Base-by-base conservation (phyloP, 352 stramenopile genomes). In the Globisporangium paddicum region DNA sequence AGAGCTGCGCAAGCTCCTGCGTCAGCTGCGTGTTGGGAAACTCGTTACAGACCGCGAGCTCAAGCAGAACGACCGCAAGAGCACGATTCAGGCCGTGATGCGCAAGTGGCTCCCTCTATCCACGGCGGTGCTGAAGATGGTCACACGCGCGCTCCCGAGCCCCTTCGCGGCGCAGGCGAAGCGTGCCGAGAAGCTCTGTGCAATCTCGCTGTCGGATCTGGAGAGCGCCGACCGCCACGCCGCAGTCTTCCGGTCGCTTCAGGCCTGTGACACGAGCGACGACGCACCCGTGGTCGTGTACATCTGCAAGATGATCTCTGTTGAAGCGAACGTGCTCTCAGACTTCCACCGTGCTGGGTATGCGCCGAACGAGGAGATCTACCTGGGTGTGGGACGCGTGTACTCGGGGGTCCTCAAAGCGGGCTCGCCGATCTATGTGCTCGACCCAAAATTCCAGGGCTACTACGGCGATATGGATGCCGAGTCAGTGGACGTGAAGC, bases 281-380 rank as follows among this genome's bases (percentile, higher is more conserved):
- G 71, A 89, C 2, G 83, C 82, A 4, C 91, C 90, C 0, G 67
- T 94, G 7, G 74, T 98, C 14, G 77, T 97, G 26, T 97, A 92
- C 60, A 89, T 98, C 51, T 96, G 89, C 67, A 98, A 98, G 73
- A 93, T 98, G 68, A 77, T 98, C 46, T 94, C 89, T 0, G 87
- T 97, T 2, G 82, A 94, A 51, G 79, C 77, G 1, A 86, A 79
- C 55, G 83, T 96, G n/a, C 62, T 97, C 14, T 91, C 86, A 2
- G 75, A 95, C 57, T 91, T 79, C 37, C 62, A 79, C 30, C 64
- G 81, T 44, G 63, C 66, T 0, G 77, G 77, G n/a, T 55, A 81
- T 49, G 55, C 59, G 51, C 38, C 67, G 2, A 83, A 64, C 37
- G 80, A 92, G 5, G 78, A 87, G 47, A 84, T 96, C 21, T 98